Conservation (phyloP, 805 yeast species). For the Kluyveromyces siamensis region DNA sequence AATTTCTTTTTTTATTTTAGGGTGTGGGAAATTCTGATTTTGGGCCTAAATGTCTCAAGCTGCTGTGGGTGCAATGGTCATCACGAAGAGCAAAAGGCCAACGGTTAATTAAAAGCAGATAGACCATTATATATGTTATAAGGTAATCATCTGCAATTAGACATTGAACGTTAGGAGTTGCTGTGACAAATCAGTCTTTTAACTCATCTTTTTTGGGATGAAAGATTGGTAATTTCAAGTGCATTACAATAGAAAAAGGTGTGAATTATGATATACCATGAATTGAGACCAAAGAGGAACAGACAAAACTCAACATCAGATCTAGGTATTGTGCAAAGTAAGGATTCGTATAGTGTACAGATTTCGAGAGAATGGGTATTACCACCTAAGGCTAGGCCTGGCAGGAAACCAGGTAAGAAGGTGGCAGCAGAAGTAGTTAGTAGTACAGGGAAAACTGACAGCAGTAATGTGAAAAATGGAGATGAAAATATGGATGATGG, state of each 20-base stretch:
- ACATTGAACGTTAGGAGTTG: too few species aligned
- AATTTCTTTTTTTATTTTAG: too few species aligned
- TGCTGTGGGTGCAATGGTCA: too few species aligned
- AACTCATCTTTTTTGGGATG: not conserved
- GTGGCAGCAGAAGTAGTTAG: not conserved
- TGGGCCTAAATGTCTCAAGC: too few species aligned
- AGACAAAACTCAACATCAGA: not conserved
- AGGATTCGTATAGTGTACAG: not conserved
- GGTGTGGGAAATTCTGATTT: too few species aligned
- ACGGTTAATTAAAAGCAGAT: too few species aligned
- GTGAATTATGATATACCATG: not conserved
- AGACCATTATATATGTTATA: too few species aligned
- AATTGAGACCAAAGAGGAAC: slow-evolving; percentile 3
- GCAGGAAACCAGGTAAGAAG: slow-evolving; percentile 39
- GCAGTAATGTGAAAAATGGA: too few species aligned
- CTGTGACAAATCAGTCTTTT: too few species aligned
- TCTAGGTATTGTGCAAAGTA: not conserved
- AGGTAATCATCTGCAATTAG: too few species aligned
- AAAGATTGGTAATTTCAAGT: not conserved
- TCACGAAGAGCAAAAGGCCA: too few species aligned
- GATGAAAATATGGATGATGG: not conserved
- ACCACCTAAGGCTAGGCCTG: slow-evolving; percentile 74
- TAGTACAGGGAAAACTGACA: too few species aligned
- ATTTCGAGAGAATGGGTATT: slow-evolving; percentile 63
- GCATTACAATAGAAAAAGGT: not conserved